Base-by-base conservation (phyloP, 257 asterid genomes). In the Gentiana dahurica region DNA sequence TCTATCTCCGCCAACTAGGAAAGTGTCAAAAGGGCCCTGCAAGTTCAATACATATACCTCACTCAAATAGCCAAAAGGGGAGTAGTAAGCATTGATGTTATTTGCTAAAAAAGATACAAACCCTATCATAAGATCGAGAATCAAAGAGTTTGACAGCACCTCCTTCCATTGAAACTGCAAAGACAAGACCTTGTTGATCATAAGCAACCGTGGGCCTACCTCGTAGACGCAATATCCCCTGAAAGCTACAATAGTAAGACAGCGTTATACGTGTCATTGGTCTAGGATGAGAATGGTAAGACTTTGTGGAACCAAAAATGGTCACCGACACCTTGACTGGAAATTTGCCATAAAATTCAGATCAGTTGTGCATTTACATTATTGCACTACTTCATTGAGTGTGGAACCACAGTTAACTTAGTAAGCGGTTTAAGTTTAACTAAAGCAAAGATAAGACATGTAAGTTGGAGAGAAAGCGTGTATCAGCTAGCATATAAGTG, bases 141-240 rank as follows among this genome's bases (percentile, higher is more conserved):
- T 92, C 97, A 60, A 92, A 88, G 71, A 92, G 70, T 77, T 88
- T 85, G 67, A 92, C 72, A 49, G 93, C 97, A 68, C 98, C 97
- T 52, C 97, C 98, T 78, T 91, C 97, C 94, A 91, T 91, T 62
- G 98, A 85, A 65, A 87, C 97, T 6, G 88, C 95, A 80, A 92
- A 92, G 70, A 92, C 98, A 60, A 88, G 86, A 47, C 95, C 97
- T 72, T 92, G 98, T 74, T 88, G 97, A 73, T 92, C 97, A 75
- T 85, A 88, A 65, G 97, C 97, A 67, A 92, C 97, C 3, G 94
- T 81, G 32, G 98, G 95, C 66, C 97, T 85, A 63, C 95, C 99
- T 57, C 97, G 83, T 56, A 92, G 79, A 71, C 61, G 93, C 60
- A 92, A 67, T 52, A 87, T 83, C 68, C 97, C 97, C 97, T 85